Percentiles rank a stretch among this genome's conserved stretches.
Conservation (phyloP, 1,139 yeast species). For the Yamadazyma kanchanaburiensis region DNA sequence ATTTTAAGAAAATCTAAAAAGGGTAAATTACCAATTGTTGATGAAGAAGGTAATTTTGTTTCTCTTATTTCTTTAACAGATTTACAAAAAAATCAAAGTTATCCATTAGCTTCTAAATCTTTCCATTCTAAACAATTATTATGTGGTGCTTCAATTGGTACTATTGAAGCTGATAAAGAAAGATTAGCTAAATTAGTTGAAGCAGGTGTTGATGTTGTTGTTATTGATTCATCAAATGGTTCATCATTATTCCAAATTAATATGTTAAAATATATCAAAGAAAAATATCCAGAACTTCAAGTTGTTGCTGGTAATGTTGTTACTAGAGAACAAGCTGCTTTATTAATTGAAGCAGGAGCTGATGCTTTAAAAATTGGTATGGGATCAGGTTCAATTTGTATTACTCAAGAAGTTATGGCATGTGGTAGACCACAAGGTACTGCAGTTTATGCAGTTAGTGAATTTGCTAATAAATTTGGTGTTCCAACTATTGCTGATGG, state of each 20-base stretch:
- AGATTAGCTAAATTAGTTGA: slow-evolving; percentile 83
- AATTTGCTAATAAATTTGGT: slow-evolving; percentile 86
- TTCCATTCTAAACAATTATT: slow-evolving; percentile 90
- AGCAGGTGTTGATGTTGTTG: slow-evolving; percentile 97
- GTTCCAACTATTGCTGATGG: slow-evolving; percentile 99
- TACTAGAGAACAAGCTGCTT: slow-evolving; percentile 98
- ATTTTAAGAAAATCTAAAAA: slow-evolving; percentile 89
- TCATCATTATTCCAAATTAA: slow-evolving; percentile 92
- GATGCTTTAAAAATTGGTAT: slow-evolving; percentile 98
- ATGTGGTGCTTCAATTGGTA: slow-evolving; percentile 99
- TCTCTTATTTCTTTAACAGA: slow-evolving; percentile 94
- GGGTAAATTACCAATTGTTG: slow-evolving; percentile 96
- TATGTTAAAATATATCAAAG: slow-evolving; percentile 89
- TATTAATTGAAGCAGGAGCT: slow-evolving; percentile 92
- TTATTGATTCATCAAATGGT: slow-evolving; percentile 96
- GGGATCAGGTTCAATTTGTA: slow-evolving; percentile 99
- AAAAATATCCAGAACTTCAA: slow-evolving; percentile 72
- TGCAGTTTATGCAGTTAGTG: slow-evolving; percentile 84
- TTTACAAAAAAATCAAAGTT: slow-evolving; percentile 90
- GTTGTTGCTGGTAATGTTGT: slow-evolving; percentile 98
- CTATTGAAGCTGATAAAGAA: slow-evolving; percentile 81
- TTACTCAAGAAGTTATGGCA: slow-evolving; percentile 99
- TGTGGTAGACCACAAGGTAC: slow-evolving; percentile 99
- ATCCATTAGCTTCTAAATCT: slow-evolving; percentile 93
- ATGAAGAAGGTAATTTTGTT: slow-evolving; percentile 68